phyloP scores from a whole-genome alignment of 129 eudicot genomes.

The Pulicaria dysenterica region DNA sequence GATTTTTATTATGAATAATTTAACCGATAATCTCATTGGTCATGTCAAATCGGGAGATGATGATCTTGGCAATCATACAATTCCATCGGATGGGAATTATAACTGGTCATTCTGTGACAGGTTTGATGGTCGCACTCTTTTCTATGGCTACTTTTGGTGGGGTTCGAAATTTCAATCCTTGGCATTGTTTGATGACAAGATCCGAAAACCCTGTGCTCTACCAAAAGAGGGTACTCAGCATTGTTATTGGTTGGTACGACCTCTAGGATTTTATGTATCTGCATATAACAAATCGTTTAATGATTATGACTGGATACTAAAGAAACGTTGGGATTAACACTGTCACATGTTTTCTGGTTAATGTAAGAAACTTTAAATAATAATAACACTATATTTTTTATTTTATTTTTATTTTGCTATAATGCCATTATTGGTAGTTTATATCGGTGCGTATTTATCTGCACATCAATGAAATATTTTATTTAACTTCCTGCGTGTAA shows the following conservation, averaged over 20 bases:
- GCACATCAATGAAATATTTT: too few relatives aligned
- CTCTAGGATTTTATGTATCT: slow-evolving; percentile 13
- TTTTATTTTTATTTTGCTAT: too few relatives aligned
- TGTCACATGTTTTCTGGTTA: not conserved
- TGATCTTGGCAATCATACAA: slow-evolving; percentile 28
- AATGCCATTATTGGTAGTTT: too few relatives aligned
- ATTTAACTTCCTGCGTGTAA: too few relatives aligned
- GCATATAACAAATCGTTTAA: not conserved
- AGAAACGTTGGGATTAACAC: not conserved
- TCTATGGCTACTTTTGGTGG: slow-evolving; percentile 27
- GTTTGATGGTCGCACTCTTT: slow-evolving; percentile 13
- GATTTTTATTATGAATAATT: not conserved
- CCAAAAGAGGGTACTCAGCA: not conserved
- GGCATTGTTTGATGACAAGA: not conserved
- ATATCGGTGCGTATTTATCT: too few relatives aligned
- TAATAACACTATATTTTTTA: too few relatives aligned
- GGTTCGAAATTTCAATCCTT: slow-evolving; percentile 17
- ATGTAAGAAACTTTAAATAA: not conserved
- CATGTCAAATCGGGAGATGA: slow-evolving; percentile 29
- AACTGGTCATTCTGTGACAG: slow-evolving; percentile 22
- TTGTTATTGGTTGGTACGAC: slow-evolving; percentile 23
- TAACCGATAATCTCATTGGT: not conserved
- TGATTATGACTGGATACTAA: not conserved
- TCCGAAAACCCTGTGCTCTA: not conserved
- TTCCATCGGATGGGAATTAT: not conserved